Evolutionary conservation across 2,329 filamentous ascomycete genomes (phyloP).

Genomic region (Sporothrix pseudoabietina): DNA sequence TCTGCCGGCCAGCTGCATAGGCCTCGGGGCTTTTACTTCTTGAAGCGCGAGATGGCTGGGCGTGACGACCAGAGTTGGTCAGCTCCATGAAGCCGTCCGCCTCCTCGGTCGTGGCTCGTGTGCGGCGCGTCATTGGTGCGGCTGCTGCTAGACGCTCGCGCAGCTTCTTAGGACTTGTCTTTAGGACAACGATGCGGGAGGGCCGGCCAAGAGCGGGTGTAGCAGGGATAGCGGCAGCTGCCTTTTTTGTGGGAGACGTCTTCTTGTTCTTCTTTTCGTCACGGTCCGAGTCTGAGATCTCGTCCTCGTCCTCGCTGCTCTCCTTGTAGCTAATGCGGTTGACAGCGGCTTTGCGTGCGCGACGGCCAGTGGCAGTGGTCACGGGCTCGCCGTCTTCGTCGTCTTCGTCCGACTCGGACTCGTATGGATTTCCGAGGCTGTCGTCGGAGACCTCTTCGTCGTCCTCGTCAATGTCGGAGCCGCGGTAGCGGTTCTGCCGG

Average conservation of each 20-base stretch:
- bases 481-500: constrained; percentile 51
- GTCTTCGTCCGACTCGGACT: constrained; percentile 46
- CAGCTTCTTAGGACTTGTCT: constrained; percentile 34
- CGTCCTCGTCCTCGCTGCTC: constrained; percentile 46
- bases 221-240: neutral
- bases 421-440: constrained; percentile 54
- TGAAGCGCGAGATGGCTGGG: constrained; percentile 50
- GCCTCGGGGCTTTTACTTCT: constrained; percentile 61
- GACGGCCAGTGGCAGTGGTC: constrained; percentile 48
- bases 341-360: constrained; percentile 50
- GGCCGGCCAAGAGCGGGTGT: constrained; percentile 26
- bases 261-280: constrained; percentile 45
- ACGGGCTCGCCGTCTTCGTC: constrained; percentile 45
- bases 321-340: constrained; percentile 52
- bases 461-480: constrained; percentile 65
- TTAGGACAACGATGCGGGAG: constrained; percentile 40
- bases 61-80: constrained; percentile 63
- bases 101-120: constrained; percentile 58
- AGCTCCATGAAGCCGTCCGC: constrained; percentile 60
- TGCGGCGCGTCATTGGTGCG: constrained; percentile 48
- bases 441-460: constrained; percentile 60
- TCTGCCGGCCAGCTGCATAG: constrained; percentile 44
- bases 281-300: constrained; percentile 43
- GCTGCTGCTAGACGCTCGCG: constrained; percentile 31
- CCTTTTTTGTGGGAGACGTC: constrained; percentile 28